Conservation (phyloP, 805 yeast genomes). For the Scheffersomyces lignosus region DNA sequence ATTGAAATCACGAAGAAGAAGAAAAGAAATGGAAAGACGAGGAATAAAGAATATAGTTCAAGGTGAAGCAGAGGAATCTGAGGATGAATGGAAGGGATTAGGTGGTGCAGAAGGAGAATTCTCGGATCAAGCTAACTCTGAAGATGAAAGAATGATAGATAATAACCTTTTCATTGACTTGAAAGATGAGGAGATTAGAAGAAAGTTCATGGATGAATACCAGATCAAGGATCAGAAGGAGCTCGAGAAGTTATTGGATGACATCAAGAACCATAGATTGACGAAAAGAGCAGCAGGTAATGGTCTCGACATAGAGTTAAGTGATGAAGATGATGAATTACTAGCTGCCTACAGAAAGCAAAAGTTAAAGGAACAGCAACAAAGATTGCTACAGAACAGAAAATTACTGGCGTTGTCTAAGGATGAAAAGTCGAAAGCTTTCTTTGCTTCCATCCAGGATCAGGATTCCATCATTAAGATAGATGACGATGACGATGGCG, state of each 20-base stretch:
- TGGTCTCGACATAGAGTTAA: slow-evolving; percentile 60
- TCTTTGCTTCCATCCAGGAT: slow-evolving; percentile 63
- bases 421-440: slow-evolving; percentile 62
- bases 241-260: slow-evolving; percentile 67
- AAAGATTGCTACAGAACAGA: slow-evolving; percentile 48
- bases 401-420: slow-evolving; percentile 44
- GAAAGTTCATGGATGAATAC: slow-evolving; percentile 58
- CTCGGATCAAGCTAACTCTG: slow-evolving; percentile 64
- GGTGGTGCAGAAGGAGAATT: slow-evolving; percentile 71
- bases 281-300: slow-evolving; percentile 55
- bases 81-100: slow-evolving; percentile 82
- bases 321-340: slow-evolving; percentile 73
- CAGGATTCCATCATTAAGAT: slow-evolving; percentile 28
- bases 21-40: slow-evolving; percentile 55
- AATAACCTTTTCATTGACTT: slow-evolving; percentile 59
- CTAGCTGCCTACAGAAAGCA: slow-evolving; percentile 47
- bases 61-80: slow-evolving; percentile 85
- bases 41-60: slow-evolving; percentile 66
- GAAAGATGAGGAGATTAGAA: slow-evolving; percentile 58
- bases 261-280: slow-evolving; percentile 70
- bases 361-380: slow-evolving; percentile 46
- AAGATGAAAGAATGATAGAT: slow-evolving; percentile 77
- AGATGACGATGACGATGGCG: slow-evolving; percentile 25
- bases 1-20: slow-evolving; percentile 28
- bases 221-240: slow-evolving; percentile 61